These are phyloP conservation scores for Alnus glutinosa DNA, from an alignment of 306 rosid species.

Conservation along the genomic window DNA sequence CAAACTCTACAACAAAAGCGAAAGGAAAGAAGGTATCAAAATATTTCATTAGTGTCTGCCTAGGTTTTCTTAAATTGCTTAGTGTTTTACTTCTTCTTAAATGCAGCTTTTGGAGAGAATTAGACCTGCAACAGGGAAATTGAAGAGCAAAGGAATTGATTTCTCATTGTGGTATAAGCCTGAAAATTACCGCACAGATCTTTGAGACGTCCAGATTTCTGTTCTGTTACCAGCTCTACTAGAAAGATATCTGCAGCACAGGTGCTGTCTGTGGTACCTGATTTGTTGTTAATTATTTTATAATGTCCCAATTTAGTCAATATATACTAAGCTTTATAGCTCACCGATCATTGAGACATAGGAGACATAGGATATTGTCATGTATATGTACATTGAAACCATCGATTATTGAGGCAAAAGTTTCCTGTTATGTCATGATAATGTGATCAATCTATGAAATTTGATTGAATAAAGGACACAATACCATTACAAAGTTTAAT, in stretches of 20 bases:
- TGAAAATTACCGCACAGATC: conserved; percentile 65
- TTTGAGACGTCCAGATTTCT: conserved; percentile 42
- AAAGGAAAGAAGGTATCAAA: neutral
- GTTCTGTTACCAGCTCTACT: neutral
- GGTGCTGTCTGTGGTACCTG: conserved; percentile 14
- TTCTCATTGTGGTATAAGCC: conserved; percentile 94
- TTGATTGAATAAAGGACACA: neutral
- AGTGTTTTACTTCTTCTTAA: conserved; percentile 5
- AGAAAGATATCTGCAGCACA: conserved; percentile 9
- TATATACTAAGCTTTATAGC: neutral
- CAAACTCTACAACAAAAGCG: too few relatives aligned
- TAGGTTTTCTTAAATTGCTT: neutral
- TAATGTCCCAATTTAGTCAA: conserved; percentile 2
- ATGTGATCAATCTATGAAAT: neutral
- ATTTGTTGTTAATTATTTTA: neutral
- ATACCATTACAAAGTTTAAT: neutral
- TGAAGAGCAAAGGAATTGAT: conserved; percentile 66
- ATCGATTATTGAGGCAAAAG: neutral
- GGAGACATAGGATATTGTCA: neutral
- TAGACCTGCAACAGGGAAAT: conserved; percentile 79
- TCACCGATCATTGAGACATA: neutral
- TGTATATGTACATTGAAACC: neutral
- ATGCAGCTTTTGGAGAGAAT: conserved; percentile 80
- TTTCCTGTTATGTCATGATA: neutral
- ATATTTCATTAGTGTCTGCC: neutral